phyloP scores from a whole-genome alignment of 2,329 filamentous ascomycete species.

The Plenodomus tracheiphilus region DNA sequence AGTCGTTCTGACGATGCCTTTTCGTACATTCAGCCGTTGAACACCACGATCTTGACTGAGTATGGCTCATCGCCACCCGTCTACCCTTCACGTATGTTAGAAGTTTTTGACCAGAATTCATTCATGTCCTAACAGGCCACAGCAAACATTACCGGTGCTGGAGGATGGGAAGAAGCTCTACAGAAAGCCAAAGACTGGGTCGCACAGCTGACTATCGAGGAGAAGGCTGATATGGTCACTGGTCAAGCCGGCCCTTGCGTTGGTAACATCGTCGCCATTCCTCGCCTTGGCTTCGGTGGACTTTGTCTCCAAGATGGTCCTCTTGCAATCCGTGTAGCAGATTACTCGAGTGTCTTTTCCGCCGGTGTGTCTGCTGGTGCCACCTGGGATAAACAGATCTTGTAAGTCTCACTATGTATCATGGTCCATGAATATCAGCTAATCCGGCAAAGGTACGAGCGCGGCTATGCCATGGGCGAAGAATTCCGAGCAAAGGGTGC shows the following conservation, averaged over 20 bases:
- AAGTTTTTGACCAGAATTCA: not conserved
- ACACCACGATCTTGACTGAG: constrained; percentile 34
- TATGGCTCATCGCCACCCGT: constrained; percentile 34
- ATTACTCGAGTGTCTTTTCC: constrained; percentile 45
- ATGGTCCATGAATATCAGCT: constrained; percentile 25
- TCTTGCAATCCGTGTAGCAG: constrained; percentile 40
- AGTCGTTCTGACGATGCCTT: constrained; percentile 27
- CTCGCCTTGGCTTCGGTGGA: constrained; percentile 44
- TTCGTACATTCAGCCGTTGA: constrained; percentile 32
- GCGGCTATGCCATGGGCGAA: constrained; percentile 43
- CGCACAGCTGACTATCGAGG: constrained; percentile 34
- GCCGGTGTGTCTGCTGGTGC: constrained; percentile 42
- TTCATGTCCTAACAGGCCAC: constrained; percentile 43
- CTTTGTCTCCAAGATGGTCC: constrained; percentile 48
- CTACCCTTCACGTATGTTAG: constrained; percentile 33
- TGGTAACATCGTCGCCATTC: constrained; percentile 48
- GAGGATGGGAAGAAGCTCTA: constrained; percentile 39
- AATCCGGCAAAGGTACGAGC: constrained; percentile 22
- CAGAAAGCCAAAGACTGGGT: constrained; percentile 38
- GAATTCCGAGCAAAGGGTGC: constrained; percentile 43
- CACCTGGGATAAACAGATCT: not conserved
- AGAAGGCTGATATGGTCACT: constrained; percentile 42
- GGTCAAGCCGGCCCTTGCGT: constrained; percentile 59
- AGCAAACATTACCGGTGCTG: constrained; percentile 35
- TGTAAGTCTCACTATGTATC: not conserved